Evolutionary conservation across 768 basidiomycete species (phyloP), one percentile per base, ranked within the genome.

Genomic region (Pseudohyphozyma bogoriensis): DNA sequence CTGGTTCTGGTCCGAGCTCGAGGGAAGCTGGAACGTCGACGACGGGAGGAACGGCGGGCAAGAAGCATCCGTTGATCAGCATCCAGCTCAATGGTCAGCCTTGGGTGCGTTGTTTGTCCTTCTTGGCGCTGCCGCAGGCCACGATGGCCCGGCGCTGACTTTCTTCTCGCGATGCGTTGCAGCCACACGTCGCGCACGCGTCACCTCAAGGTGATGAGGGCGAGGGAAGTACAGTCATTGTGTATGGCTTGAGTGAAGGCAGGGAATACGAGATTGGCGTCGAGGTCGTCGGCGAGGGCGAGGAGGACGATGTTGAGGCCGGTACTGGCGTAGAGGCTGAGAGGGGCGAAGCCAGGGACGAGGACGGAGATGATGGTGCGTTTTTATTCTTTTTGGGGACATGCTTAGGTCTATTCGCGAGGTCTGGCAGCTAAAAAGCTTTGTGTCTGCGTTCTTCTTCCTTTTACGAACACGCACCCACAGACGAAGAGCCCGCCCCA

Each of bases 121-220:
- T n/a, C n/a, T n/a, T n/a, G n/a, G n/a, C n/a, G n/a, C n/a, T n/a
- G n/a, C n/a, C n/a, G n/a, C n/a, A n/a, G n/a, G n/a, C n/a, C n/a
- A n/a, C n/a, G n/a, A n/a, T n/a, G n/a, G n/a, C n/a, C n/a, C n/a
- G n/a, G n/a, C n/a, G n/a, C n/a, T n/a, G n/a, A n/a, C n/a, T n/a
- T n/a, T n/a, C n/a, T n/a, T n/a, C n/a, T n/a, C n/a, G n/a, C n/a
- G n/a, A n/a, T n/a, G n/a, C n/a, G n/a, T n/a, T n/a, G n/a, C n/a
- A n/a, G n/a, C 64, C 64, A 20, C 64, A 65, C 45, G 64, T 65
- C 32, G 64, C 64, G 0, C 64, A 65, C n/a, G 64, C 64, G 52
- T 16, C 16, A 26, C 28, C 13, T 15, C 26, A 16, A 35, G 42
- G 37, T 16, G 18, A 18, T 45, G 42, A 22, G 22, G 58, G 55